Evolutionary conservation across 108 stramenopile species (phyloP), one percentile per base, ranked within the genome.

Genomic region (Cyclotella kingstonii): DNA sequence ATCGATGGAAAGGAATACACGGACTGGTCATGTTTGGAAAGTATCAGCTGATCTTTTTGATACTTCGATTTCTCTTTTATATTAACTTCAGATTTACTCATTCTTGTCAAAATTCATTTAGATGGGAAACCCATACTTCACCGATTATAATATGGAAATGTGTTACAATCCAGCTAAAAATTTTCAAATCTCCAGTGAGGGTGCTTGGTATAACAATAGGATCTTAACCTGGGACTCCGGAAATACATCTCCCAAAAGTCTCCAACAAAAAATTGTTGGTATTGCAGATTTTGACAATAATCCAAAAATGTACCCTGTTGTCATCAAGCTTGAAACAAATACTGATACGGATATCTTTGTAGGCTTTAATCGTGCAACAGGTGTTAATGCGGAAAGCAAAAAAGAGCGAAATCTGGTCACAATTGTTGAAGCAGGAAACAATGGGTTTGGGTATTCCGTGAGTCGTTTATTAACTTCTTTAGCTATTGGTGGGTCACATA

Each of bases 361-460:
- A 15, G 70, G 70, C 4, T 71, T 71, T 35, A 71, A 71, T 54
- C 70, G 63, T 34, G 53, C 43, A 18, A 39, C 41, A 7, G 70
- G 70, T 4, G 40, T 71, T 7, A 71, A 71, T 49, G n/a, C 30
- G 0, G 62, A 61, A 17, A 55, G 54, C 15, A 55, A 63, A 14
- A 11, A 56, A 26, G 70, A 42, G 1, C 25, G 40, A 5, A 40
- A 63, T 31, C 28, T 41, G 62, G 70, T 71, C 0, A 64, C 63
- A 0, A 25, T 71, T 3, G 25, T 56, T 19, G 25, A 55, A 38
- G 60, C 50, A 23, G 54, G 63, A 8, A 14, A 14, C 3, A 54
- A 63, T 28, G 70, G 70, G 9, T 18, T 22, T 2, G 28, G 33
- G 1, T 71, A 71, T 22, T 62, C 70, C 26, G 36, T 25, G 31